These are phyloP conservation scores for Phytophthora fragariae DNA, from an alignment of 352 stramenopile species.

Conservation along the genomic window DNA sequence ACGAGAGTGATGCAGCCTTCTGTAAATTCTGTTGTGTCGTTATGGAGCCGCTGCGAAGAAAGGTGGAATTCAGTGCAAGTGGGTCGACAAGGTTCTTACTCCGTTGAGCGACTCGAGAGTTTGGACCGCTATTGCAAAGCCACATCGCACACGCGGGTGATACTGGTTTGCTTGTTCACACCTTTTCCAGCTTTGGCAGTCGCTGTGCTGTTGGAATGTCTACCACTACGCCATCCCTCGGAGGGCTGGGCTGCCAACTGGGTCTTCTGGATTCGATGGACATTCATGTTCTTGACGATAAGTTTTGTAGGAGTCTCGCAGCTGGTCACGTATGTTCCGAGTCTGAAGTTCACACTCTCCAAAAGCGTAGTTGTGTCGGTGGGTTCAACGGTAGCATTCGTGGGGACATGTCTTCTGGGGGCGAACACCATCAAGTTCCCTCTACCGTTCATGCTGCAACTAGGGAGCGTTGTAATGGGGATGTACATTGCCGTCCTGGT, in stretches of 20 bases:
- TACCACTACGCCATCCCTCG: slow-evolving; percentile 9
- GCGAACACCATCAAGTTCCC: neutral
- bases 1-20: too few relatives aligned
- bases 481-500: neutral
- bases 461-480: neutral
- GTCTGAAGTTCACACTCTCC: neutral
- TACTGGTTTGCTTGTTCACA: slow-evolving; percentile 22
- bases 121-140: slow-evolving; percentile 19
- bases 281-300: slow-evolving; percentile 12
- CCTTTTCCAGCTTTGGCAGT: slow-evolving; percentile 9
- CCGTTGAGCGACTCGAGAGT: slow-evolving; percentile 20
- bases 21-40: neutral
- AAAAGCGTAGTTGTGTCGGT: neutral
- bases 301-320: slow-evolving; percentile 4
- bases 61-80: slow-evolving; percentile 19
- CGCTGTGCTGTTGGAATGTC: slow-evolving; percentile 21
- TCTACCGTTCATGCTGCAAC: neutral
- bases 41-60: neutral
- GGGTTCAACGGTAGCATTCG: neutral
- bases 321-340: slow-evolving; percentile 7
- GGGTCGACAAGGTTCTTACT: slow-evolving; percentile 27
- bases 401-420: neutral
- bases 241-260: slow-evolving; percentile 24
- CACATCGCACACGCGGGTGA: slow-evolving; percentile 6
- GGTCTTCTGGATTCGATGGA: slow-evolving; percentile 24